phyloP scores from a whole-genome alignment of 495 filamentous ascomycete species.

The Penicillium riverlandense region DNA sequence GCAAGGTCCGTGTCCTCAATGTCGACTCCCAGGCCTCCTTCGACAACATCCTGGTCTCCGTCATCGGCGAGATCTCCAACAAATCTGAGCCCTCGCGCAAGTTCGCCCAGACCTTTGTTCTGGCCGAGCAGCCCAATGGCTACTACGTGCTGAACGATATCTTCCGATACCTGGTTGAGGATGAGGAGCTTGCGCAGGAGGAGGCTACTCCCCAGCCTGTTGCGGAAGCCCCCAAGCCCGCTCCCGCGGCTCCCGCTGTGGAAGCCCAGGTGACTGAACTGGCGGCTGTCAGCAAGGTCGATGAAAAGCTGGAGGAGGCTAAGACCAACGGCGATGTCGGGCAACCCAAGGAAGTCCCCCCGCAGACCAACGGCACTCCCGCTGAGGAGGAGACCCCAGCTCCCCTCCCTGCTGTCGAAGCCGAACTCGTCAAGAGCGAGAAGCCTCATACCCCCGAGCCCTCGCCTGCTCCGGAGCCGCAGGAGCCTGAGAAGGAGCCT shows the following conservation, averaged over 20 bases:
- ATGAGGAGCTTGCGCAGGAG: conserved; percentile 56
- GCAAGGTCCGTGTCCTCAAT: conserved; percentile 96
- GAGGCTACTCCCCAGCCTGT: conserved; percentile 43
- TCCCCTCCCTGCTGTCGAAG: conserved; percentile 32
- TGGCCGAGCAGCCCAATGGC: conserved; percentile 91
- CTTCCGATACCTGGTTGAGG: conserved; percentile 80
- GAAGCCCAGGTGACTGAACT: conserved; percentile 28
- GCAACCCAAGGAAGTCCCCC: conserved; percentile 21
- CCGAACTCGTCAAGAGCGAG: conserved; percentile 43
- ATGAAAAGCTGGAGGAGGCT: conserved; percentile 49
- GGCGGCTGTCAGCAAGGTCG: conserved; percentile 43
- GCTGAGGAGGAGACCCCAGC: conserved; percentile 20
- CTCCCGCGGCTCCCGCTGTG: conserved; percentile 12
- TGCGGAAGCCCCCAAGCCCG: conserved; percentile 22
- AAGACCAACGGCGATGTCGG: conserved; percentile 24
- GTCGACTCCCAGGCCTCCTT: conserved; percentile 93
- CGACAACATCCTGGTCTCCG: conserved; percentile 89
- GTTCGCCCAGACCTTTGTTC: conserved; percentile 96
- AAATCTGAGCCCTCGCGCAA: conserved; percentile 84
- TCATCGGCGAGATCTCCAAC: conserved; percentile 96
- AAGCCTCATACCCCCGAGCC: conserved; percentile 47
- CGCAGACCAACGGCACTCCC: conserved; percentile 38
- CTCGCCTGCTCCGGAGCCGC: conserved; percentile 28
- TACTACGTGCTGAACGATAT: conserved; percentile 99
- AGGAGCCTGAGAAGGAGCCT: conserved; percentile 39